Evolutionary conservation across 176 grass and related monocot genomes (phyloP), one percentile per base, ranked within the genome.

Genomic region (Alloteropsis semialata): DNA sequence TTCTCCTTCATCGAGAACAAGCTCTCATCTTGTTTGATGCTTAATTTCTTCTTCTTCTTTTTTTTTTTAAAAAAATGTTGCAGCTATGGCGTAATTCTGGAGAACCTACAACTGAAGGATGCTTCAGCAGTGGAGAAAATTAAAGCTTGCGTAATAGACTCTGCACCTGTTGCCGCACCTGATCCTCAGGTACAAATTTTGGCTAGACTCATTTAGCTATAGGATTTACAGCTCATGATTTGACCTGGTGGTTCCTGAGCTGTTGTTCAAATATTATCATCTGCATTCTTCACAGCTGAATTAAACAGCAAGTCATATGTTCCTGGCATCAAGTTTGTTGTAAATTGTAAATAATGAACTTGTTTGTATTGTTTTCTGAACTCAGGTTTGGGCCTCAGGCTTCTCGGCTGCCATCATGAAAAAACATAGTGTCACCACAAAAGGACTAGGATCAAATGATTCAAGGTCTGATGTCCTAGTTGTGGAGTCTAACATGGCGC

Each of bases 371-470:
- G 8, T 81, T 74, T 66, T 55, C 46, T 79, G 65, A 57, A 49
- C 30, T 38, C 80, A 98, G 96, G 89, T 98, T 58, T 98, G 96
- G 96, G 96, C 96, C 59, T 91, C 75, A 28, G 96, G 96, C 28
- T 98, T 98, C 81, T 98, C 96, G 0, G 96, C 96, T 82, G 96
- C 96, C 60, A 67, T 98, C 77, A 70, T 98, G 87, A 95, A 95
- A 74, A 98, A 98, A 73, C 78, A 83, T 21, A 95, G 93, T 21
- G 46, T 98, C 42, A 64, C 91, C 17, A 88, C 96, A 7, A 95
- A 93, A 82, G 91, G 91, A 38, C 34, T 51, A 18, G 66, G 10
- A 45, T 66, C 90, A 36, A 81, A 84, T 1, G 49, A 70, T 77
- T 67, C 51, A 30, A 84, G 87, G 70, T 60, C 57, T 17, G 88